These are phyloP conservation scores for Neurospora terricola DNA, from an alignment of 495 filamentous ascomycete genomes.

Conservation along the genomic window DNA sequence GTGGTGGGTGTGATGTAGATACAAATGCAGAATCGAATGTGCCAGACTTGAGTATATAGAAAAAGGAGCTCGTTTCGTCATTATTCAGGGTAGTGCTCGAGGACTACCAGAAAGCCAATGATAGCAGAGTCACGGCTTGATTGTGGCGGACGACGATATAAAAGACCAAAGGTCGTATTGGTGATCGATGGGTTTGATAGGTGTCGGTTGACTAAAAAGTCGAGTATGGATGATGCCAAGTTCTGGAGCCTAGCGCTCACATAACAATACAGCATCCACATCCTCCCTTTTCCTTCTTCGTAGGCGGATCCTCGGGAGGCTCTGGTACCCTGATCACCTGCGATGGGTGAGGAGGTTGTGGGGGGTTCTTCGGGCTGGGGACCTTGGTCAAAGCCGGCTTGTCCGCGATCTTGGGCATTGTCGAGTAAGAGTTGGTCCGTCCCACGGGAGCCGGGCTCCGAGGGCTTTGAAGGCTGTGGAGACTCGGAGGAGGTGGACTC, in stretches of 20 bases:
- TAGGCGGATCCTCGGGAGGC: constrained; percentile 23
- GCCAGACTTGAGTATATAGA: background rate
- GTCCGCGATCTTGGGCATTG: constrained; percentile 46
- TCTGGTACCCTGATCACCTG: constrained; percentile 24
- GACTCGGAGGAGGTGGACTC: background rate
- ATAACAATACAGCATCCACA: constrained; percentile 48
- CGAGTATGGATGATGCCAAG: background rate
- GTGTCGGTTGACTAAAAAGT: background rate
- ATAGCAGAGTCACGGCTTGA: background rate
- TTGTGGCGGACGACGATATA: background rate
- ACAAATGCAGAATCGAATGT: background rate
- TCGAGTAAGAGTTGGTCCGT: constrained; percentile 44
- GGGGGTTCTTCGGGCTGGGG: constrained; percentile 25
- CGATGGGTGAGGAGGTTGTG: constrained; percentile 12
- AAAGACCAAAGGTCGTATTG: background rate
- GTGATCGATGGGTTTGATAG: background rate
- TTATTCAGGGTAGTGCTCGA: background rate
- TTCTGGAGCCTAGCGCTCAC: constrained; percentile 20
- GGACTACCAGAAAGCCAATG: background rate
- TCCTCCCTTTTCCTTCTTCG: constrained; percentile 34
- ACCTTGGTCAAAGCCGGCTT: constrained; percentile 28
- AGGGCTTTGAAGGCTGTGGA: background rate
- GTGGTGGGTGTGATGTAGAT: background rate
- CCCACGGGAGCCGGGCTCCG: constrained; percentile 31
- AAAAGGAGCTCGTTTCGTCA: background rate